phyloP scores from a whole-genome alignment of 2,329 filamentous ascomycete species.

The Lasiodiplodia gonubiensis region DNA sequence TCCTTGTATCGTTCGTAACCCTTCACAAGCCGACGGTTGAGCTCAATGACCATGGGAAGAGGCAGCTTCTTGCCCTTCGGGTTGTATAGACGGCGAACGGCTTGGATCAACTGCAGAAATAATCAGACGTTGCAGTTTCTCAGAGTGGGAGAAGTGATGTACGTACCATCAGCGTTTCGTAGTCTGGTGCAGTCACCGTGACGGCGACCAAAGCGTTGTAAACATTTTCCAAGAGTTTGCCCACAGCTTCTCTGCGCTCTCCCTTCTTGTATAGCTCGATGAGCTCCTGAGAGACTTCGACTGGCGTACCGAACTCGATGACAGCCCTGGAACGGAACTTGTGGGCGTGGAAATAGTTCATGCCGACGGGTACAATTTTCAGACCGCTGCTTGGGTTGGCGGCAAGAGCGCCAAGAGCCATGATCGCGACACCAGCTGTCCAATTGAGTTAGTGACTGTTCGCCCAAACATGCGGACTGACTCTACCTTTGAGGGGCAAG shows the following conservation, averaged over 20 bases:
- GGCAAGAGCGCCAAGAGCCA: conserved; percentile 90
- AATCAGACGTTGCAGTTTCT: not conserved
- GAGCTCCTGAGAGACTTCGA: conserved; percentile 81
- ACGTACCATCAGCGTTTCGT: conserved; percentile 86
- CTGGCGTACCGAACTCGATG: conserved; percentile 89
- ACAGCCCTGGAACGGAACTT: conserved; percentile 97
- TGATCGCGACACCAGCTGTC: conserved; percentile 89
- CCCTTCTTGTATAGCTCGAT: conserved; percentile 85
- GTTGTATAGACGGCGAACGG: conserved; percentile 90
- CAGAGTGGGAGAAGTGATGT: not conserved
- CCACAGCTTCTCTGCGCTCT: conserved; percentile 84
- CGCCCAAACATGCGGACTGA: not conserved
- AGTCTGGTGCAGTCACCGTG: conserved; percentile 90
- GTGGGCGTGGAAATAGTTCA: conserved; percentile 99
- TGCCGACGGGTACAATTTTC: conserved; percentile 94
- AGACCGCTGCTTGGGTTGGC: conserved; percentile 85
- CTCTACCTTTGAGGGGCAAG: conserved; percentile 77
- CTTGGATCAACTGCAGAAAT: conserved; percentile 77
- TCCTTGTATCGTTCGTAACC: conserved; percentile 94
- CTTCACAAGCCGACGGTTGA: conserved; percentile 88
- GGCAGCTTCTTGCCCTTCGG: conserved; percentile 92
- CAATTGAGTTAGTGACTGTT: conserved; percentile 29
- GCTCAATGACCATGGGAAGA: conserved; percentile 88
- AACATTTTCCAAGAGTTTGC: conserved; percentile 81
- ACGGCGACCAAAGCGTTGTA: conserved; percentile 85